phyloP scores from a whole-genome alignment of 768 basidiomycete species.

The Psilocybe cyanescens region DNA sequence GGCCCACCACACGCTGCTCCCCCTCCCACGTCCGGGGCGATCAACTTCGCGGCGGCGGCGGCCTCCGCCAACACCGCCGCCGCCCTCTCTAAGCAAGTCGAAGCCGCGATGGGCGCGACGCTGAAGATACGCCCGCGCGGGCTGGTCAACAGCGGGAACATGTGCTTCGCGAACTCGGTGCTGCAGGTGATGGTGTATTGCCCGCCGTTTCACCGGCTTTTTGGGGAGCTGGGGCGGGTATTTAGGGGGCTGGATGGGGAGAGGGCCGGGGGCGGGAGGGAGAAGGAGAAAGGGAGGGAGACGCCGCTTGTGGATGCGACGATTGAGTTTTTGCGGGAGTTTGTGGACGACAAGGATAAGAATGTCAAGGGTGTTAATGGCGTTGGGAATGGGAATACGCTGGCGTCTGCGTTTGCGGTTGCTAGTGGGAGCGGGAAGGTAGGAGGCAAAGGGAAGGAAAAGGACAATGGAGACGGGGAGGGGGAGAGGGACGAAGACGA shows the following conservation, averaged over 20 bases:
- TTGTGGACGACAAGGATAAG: conserved; percentile 40
- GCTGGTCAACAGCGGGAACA: conserved; percentile 92
- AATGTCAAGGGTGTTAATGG: conserved; percentile 23
- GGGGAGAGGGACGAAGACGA: conserved; percentile 52
- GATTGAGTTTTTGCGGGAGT: conserved; percentile 79
- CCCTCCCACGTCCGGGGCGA: conserved; percentile 8
- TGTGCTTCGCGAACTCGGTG: conserved; percentile 97
- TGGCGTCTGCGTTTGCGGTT: background rate
- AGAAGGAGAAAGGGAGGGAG: conserved; percentile 22
- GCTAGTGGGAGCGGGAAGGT: conserved; percentile 20
- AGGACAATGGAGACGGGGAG: conserved; percentile 30
- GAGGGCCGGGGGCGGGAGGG: background rate
- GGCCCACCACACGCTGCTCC: conserved; percentile 29
- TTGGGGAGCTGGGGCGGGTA: conserved; percentile 66
- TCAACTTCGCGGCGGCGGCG: conserved; percentile 21
- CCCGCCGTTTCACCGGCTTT: conserved; percentile 81
- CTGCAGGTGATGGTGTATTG: conserved; percentile 91
- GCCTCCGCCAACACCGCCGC: conserved; percentile 12
- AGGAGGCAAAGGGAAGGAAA: conserved; percentile 30
- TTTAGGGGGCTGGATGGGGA: conserved; percentile 3
- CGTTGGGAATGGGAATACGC: conserved; percentile 3
- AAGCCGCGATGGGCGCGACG: background rate
- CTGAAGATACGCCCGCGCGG: conserved; percentile 68
- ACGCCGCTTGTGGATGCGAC: conserved; percentile 72
- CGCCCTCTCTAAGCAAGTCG: background rate